phyloP scores from a whole-genome alignment of 495 filamentous ascomycete genomes.

The Hypoxylon lienhwacheense region DNA sequence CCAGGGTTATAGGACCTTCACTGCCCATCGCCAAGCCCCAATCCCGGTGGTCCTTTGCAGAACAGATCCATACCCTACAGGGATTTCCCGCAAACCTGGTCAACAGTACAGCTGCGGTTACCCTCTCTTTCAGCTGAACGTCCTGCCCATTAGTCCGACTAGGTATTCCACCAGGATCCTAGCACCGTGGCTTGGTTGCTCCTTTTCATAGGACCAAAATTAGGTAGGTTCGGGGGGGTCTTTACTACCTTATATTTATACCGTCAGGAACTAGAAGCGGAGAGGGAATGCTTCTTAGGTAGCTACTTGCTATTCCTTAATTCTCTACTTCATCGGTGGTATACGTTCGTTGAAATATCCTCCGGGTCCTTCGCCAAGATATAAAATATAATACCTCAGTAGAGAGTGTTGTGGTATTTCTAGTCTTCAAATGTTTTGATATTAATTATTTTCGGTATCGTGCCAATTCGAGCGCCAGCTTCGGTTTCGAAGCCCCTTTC shows the following conservation, averaged over 20 bases:
- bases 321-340: background rate
- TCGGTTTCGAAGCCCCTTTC: conserved; percentile 3
- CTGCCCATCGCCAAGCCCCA: conserved; percentile 22
- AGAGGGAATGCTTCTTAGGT: conserved; percentile 3
- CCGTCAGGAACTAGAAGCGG: conserved; percentile 15
- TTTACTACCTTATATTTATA: conserved; percentile 12
- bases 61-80: conserved; percentile 20
- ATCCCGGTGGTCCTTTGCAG: conserved; percentile 11
- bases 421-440: conserved; percentile 7
- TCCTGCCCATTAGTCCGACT: conserved; percentile 4
- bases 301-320: conserved; percentile 7
- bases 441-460: conserved; percentile 10
- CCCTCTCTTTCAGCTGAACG: conserved; percentile 9
- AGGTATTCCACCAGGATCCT: conserved; percentile 12
- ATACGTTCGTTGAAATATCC: conserved; percentile 4
- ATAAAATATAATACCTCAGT: background rate
- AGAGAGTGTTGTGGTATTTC: background rate
- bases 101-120: conserved; percentile 7
- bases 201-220: conserved; percentile 30
- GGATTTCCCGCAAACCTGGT: conserved; percentile 21
- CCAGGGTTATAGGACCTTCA: conserved; percentile 15
- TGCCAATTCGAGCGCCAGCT: conserved; percentile 12
- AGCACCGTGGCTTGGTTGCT: conserved; percentile 23
- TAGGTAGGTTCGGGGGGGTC: conserved; percentile 17
- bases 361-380: conserved; percentile 4